Evolutionary conservation across 208 protist genomes (phyloP).

Genomic region (Trypanosoma conorhini): DNA sequence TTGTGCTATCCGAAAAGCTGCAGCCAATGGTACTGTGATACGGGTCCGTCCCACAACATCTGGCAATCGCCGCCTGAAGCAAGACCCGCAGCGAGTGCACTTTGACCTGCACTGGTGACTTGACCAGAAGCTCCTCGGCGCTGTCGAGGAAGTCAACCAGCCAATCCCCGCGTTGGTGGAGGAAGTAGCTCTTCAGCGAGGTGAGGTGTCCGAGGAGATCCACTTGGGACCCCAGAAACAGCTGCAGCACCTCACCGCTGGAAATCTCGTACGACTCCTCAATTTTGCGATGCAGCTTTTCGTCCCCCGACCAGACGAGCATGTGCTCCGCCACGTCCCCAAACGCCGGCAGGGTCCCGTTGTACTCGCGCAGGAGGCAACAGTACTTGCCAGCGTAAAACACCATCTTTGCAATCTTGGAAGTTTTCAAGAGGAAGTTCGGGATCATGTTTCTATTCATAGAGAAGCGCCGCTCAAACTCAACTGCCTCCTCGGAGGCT

Average conservation of each 20-base stretch:
- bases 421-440: conserved; percentile 55
- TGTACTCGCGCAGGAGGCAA: conserved; percentile 85
- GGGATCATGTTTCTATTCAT: conserved; percentile 86
- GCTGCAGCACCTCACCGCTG: conserved; percentile 70
- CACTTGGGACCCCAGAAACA: conserved; percentile 67
- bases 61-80: conserved; percentile 77
- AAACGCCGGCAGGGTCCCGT: conserved; percentile 56
- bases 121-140: conserved; percentile 62
- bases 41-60: conserved; percentile 58
- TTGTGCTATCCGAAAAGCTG: conserved; percentile 57
- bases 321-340: conserved; percentile 38
- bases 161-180: conserved; percentile 85
- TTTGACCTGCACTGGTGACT: conserved; percentile 63
- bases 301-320: conserved; percentile 64
- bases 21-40: conserved; percentile 82
- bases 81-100: conserved; percentile 80
- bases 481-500: conserved; percentile 31
- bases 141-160: conserved; percentile 85
- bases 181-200: conserved; percentile 80
- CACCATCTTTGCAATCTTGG: conserved; percentile 77
- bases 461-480: conserved; percentile 82
- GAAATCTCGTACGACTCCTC: conserved; percentile 81
- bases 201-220: conserved; percentile 77
- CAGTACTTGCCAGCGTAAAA: conserved; percentile 89
- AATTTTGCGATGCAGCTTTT: conserved; percentile 67